A percentile compares a stretch with the other conserved stretches of the same genome.
These are phyloP conservation scores for Fraxinus cuspidata DNA, from an alignment of 257 asterid genomes.

Conservation along the genomic window DNA sequence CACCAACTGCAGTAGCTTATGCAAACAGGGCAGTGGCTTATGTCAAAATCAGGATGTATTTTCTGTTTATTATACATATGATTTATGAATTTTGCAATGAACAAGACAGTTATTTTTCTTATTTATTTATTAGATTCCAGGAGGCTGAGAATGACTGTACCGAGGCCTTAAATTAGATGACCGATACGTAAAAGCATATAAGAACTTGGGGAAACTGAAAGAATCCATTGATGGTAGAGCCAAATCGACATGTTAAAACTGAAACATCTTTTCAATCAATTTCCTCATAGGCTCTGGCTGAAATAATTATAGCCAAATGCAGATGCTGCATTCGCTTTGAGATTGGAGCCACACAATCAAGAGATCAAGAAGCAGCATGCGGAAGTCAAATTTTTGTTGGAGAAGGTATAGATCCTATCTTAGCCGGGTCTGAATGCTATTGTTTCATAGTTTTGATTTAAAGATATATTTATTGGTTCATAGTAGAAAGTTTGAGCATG, in stretches of 20 bases:
- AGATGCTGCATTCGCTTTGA: conserved; percentile 91
- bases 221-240: conserved; percentile 78
- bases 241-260: conserved; percentile 15
- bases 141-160: conserved; percentile 95
- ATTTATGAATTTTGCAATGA: conserved; percentile 11
- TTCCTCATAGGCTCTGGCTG: conserved; percentile 23
- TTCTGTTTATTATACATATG: conserved; percentile 11
- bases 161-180: conserved; percentile 92
- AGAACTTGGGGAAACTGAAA: conserved; percentile 88
- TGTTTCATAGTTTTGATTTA: conserved; percentile 6
- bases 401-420: conserved; percentile 51
- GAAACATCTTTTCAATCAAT: conserved; percentile 11
- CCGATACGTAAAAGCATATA: conserved; percentile 87
- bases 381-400: conserved; percentile 69
- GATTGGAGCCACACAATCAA: conserved; percentile 89
- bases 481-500: not conserved
- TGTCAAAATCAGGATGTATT: conserved; percentile 75
- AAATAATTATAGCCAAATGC: conserved; percentile 36
- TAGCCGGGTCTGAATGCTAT: not conserved
- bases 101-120: conserved; percentile 23
- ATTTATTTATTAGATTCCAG: conserved; percentile 53
- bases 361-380: conserved; percentile 84
- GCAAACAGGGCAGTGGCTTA: conserved; percentile 98
- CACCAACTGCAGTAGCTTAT: conserved; percentile 90
- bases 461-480: not conserved